Percentiles rank a stretch among this genome's conserved stretches.
These are phyloP conservation scores for Chaetomium strumarium DNA, from an alignment of 2,329 filamentous ascomycete genomes.

Conservation along the genomic window DNA sequence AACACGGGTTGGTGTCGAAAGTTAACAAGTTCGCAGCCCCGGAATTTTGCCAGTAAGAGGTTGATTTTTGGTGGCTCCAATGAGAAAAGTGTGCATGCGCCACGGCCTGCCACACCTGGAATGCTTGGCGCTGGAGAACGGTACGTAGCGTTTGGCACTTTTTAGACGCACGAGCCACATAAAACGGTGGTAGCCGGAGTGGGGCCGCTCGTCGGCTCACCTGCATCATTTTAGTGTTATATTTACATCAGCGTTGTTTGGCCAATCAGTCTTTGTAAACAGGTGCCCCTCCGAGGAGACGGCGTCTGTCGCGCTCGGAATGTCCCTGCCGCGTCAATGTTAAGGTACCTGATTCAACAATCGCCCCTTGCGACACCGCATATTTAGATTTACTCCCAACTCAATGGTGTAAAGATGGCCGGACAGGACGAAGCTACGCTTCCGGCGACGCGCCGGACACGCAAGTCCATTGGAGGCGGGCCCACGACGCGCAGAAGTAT, in stretches of 20 bases:
- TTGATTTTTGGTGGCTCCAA: slow-evolving; percentile 24
- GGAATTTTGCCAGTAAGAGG: slow-evolving; percentile 26
- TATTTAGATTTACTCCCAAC: neutral
- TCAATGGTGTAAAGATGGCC: slow-evolving; percentile 17
- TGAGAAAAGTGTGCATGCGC: slow-evolving; percentile 18
- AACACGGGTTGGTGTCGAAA: slow-evolving; percentile 24
- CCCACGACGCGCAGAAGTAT: slow-evolving; percentile 46
- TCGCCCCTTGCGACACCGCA: neutral
- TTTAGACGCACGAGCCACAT: no score
- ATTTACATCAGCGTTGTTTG: slow-evolving; percentile 4
- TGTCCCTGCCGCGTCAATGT: slow-evolving; percentile 12
- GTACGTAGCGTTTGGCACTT: no score
- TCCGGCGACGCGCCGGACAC: slow-evolving; percentile 51
- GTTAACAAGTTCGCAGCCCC: slow-evolving; percentile 22
- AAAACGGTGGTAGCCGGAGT: no score
- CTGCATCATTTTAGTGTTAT: neutral
- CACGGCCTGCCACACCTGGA: neutral
- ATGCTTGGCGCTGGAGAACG: no score
- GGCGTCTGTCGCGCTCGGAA: neutral
- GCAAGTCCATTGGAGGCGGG: slow-evolving; percentile 65
- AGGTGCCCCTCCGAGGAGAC: slow-evolving; percentile 3
- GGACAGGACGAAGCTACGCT: slow-evolving; percentile 40
- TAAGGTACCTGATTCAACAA: neutral
- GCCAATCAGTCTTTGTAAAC: slow-evolving; percentile 7
- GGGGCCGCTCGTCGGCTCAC: neutral